Conservation (phyloP, 208 protist genomes). For the Trypanosoma brucei region DNA sequence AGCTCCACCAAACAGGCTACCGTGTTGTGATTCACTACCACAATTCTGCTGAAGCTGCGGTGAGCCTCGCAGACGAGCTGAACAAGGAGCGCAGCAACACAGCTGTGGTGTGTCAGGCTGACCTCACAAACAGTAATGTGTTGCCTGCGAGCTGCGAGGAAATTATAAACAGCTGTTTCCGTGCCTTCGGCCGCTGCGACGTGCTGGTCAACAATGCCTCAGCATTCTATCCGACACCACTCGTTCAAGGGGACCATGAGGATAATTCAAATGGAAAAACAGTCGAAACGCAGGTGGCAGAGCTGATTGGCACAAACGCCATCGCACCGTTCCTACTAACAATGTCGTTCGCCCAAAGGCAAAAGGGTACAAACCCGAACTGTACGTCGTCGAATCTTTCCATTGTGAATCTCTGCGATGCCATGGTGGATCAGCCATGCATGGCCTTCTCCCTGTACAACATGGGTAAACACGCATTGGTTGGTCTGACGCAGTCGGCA, state of each 20-base stretch:
- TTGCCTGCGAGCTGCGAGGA: slow-evolving; percentile 28
- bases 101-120: slow-evolving; percentile 16
- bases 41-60: slow-evolving; percentile 29
- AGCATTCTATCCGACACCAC: slow-evolving; percentile 61
- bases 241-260: slow-evolving; percentile 20
- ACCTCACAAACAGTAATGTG: slow-evolving; percentile 3
- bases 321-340: slow-evolving; percentile 64
- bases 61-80: slow-evolving; percentile 36
- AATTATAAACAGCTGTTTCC: slow-evolving; percentile 44
- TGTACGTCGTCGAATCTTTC: slow-evolving; percentile 24
- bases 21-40: slow-evolving; percentile 57
- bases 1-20: slow-evolving; percentile 47
- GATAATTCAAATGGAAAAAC: slow-evolving; percentile 1
- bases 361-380: slow-evolving; percentile 12
- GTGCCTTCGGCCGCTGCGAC: slow-evolving; percentile 61
- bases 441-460: slow-evolving; percentile 64
- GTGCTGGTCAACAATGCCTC: slow-evolving; percentile 87
- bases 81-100: slow-evolving; percentile 39
- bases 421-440: slow-evolving; percentile 60
- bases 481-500: slow-evolving; percentile 58
- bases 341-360: slow-evolving; percentile 39
- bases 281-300: slow-evolving; percentile 24
- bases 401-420: slow-evolving; percentile 69
- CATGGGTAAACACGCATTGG: slow-evolving; percentile 72
- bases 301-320: slow-evolving; percentile 73